A percentile compares a stretch with the other conserved stretches of the same genome.
These are phyloP conservation scores for Verticillium longisporum DNA, from an alignment of 2,329 filamentous ascomycete species.

Conservation along the genomic window DNA sequence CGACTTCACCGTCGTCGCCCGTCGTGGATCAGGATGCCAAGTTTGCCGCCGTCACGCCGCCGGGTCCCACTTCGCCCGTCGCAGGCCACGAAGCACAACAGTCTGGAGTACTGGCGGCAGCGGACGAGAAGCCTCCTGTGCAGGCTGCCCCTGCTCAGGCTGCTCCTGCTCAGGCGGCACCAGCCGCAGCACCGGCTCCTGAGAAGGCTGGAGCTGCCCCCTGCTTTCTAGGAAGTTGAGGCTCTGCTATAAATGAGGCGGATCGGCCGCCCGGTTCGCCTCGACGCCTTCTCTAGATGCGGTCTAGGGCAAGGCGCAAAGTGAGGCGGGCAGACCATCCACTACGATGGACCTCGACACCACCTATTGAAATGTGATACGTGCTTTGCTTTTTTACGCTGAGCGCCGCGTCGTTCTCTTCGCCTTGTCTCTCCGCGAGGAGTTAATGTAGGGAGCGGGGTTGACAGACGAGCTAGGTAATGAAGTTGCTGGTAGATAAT, in stretches of 20 bases:
- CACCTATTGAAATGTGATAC: not conserved
- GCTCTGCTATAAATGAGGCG: not conserved
- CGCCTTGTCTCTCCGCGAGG: not conserved
- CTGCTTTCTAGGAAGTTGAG: not conserved
- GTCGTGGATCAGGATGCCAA: conserved; percentile 20
- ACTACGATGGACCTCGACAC: not conserved
- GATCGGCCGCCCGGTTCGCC: not conserved
- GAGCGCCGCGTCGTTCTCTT: not conserved
- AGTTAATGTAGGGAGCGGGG: not conserved
- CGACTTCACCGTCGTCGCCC: conserved; percentile 24
- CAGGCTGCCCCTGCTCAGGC: not conserved
- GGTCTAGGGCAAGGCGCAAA: not conserved
- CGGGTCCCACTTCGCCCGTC: not conserved
- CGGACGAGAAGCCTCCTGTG: not conserved
- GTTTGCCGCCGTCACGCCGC: conserved; percentile 12
- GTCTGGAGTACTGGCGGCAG: not conserved
- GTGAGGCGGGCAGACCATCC: not conserved
- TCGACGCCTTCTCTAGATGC: not conserved
- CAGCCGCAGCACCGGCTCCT: not conserved
- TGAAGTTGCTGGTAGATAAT: not conserved
- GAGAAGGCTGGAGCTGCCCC: not conserved
- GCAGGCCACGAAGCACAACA: not conserved
- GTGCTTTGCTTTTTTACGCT: not conserved
- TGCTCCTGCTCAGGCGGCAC: not conserved
- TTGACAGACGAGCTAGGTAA: not conserved